Base-by-base conservation (phyloP, 805 yeast species). In the Myxozyma udenii region DNA sequence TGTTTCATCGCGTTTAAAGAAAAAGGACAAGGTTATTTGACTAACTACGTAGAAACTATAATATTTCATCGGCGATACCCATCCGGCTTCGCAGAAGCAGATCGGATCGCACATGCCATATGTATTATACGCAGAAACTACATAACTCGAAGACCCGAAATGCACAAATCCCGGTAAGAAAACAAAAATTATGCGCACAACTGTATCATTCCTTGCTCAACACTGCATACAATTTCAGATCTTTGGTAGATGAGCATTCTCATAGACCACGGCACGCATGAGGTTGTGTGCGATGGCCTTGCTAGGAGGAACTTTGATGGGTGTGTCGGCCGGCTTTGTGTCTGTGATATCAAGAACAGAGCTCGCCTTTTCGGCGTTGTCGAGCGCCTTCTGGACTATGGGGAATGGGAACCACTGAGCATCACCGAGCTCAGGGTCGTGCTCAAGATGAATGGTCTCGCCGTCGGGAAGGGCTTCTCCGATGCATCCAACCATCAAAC, bases 401-500 rank as follows among this genome's bases (percentile, higher is more conserved):
- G 67, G 70, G 2, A 76, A 70, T 51, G 83, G 80, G 60, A 89
- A 83, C 97, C 97, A 90, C 62, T 80, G 74, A 14, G 96, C 96
- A 64, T 88, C 58, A 9, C 57, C 78, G 48, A 91, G 72, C 69
- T 91, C 98, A 26, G 86, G 81, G 66, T 91, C 98, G 65, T 88
- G 87, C 12, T 82, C 86, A 46, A 88, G 72, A 62, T 83, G 73
- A 57, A 90, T 83, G 7, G 64, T 28, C 62, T 85, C 91, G 62
- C 83, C 81, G 3, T 62, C 66, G 58, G 84, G 78, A 63, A 81
- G 78, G 1, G 84, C 84, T n/a, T 87, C 93, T 30, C 78, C 96
- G 48, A 89, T 67, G 67, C 97, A 90, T 7, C 98, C 98, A 60
- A 91, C 78, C 98, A 91, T 91, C 62, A 91, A 69, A 66, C 84